These are phyloP conservation scores for Neofusicoccum parvum DNA, from an alignment of 2,329 filamentous ascomycete species.

Conservation along the genomic window DNA sequence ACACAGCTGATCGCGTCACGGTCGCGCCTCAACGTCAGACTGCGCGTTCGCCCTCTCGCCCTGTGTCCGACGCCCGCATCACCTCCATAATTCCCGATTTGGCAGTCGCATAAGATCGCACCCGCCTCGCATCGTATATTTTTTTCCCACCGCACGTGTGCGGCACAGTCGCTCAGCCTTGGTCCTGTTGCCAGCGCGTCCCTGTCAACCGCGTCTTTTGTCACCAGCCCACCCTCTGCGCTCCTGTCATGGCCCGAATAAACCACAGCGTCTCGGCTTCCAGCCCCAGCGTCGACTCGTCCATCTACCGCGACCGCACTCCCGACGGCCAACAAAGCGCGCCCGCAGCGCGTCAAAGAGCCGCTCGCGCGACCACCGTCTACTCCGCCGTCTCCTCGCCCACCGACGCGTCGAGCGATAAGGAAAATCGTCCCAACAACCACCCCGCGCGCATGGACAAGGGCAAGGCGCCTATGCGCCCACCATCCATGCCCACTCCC, in stretches of 20 bases:
- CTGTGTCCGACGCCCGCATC: neutral
- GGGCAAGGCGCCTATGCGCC: conserved; percentile 39
- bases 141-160: neutral
- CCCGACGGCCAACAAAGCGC: conserved; percentile 26
- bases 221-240: neutral
- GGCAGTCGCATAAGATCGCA: neutral
- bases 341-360: neutral
- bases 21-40: conserved; percentile 13
- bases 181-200: neutral
- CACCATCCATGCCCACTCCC: conserved; percentile 39
- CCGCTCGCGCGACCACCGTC: neutral
- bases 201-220: neutral
- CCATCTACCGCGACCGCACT: conserved; percentile 42
- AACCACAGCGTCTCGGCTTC: conserved; percentile 36
- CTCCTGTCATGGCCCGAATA: conserved; percentile 38
- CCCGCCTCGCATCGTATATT: neutral
- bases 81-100: neutral
- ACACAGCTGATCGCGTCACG: conserved; percentile 14
- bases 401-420: conserved; percentile 43
- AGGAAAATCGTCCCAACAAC: conserved; percentile 44
- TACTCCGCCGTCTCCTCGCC: conserved; percentile 2
- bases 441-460: conserved; percentile 38
- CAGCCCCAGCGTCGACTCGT: conserved; percentile 33
- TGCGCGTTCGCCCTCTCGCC: neutral
- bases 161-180: too few species aligned